A percentile compares a stretch with the other conserved stretches of the same genome.
phyloP scores from a whole-genome alignment of 1,284 basidiomycete species.

The Cryptococcus depauperatus region DNA sequence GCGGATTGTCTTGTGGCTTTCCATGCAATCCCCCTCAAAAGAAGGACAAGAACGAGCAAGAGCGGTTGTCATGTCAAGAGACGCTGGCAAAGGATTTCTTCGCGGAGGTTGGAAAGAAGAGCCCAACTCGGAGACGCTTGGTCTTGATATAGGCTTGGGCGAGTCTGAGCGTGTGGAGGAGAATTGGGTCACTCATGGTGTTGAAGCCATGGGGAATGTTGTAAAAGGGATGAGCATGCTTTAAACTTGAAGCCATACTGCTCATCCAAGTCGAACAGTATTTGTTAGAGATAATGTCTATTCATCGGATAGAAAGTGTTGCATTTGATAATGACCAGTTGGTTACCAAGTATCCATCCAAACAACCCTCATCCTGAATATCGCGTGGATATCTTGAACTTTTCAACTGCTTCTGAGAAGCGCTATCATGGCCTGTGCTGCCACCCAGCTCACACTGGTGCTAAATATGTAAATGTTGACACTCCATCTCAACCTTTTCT shows the following conservation, averaged over 20 bases:
- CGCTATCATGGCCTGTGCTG: constrained; percentile 14
- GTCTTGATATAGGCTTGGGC: constrained; percentile 25
- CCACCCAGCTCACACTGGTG: constrained; percentile 7
- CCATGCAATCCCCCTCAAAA: constrained; percentile 8
- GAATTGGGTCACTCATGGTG: constrained; percentile 25
- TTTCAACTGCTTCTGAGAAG: constrained; percentile 12
- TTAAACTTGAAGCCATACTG: background rate
- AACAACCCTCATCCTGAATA: background rate
- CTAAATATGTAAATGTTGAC: constrained; percentile 6
- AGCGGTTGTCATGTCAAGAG: constrained; percentile 26
- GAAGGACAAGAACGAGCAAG: constrained; percentile 9
- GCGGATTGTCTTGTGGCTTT: constrained; percentile 11
- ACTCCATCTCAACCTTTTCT: constrained; percentile 5
- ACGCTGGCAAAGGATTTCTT: constrained; percentile 33
- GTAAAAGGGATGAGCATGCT: constrained; percentile 22
- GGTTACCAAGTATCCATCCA: background rate
- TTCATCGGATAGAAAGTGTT: background rate
- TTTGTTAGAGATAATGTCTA: background rate
- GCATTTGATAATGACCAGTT: background rate
- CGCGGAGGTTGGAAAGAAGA: constrained; percentile 40
- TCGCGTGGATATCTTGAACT: background rate
- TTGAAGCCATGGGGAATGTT: constrained; percentile 26
- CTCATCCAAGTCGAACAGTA: too few relatives aligned
- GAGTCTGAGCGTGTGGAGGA: constrained; percentile 13
- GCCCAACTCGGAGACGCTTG: constrained; percentile 23